Evolutionary conservation across 2,329 filamentous ascomycete species (phyloP), one percentile per base, ranked within the genome.

Genomic region (Venturia carpophila): DNA sequence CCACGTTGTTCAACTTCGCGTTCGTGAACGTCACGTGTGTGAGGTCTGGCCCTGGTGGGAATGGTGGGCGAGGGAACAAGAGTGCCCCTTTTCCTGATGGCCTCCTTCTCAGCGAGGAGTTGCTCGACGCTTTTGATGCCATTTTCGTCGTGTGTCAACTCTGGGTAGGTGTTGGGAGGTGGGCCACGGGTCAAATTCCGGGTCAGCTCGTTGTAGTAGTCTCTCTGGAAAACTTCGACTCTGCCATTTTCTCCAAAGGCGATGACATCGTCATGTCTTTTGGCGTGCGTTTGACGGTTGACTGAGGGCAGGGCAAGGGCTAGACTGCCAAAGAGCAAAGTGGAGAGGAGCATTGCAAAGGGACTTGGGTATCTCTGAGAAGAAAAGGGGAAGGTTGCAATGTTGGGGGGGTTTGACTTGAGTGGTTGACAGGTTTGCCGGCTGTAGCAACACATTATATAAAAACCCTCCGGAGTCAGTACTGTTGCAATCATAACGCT

Each of bases 171-270:
- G 11, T 27, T 3, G 47, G 47, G 21, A 15, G 47, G 21, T 10
- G 47, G 47, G 24, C 47, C 47, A 17, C 7, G 21, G 11, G 27
- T 58, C 11, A n/a, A 3, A 13, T 58, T 58, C 17, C 3, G n/a
- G 27, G 19, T 37, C 15, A 58, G 17, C 6, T 34, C 30, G 52
- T 58, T 58, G 27, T 37, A 58, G 27, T 37, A 58, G 52, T 34
- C 52, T 58, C 52, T 27, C 30, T 58, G 52, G 52, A 34, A 58
- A 27, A 58, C 52, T 37, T 58, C 52, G 15, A 58, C 52, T 58
- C 52, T 58, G 27, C 52, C 52, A 30, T 58, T 58, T 5, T 7
- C 15, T 2, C 52, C 52, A 37, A 58, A 58, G 15, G 30, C 52
- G 15, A 58, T 34, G 21, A 58, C 52, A 21, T 58, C 52, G 30